Percentiles rank a stretch among this genome's conserved stretches.
Evolutionary conservation across 2,329 filamentous ascomycete genomes (phyloP).

Genomic region (Diaporthe capsici): DNA sequence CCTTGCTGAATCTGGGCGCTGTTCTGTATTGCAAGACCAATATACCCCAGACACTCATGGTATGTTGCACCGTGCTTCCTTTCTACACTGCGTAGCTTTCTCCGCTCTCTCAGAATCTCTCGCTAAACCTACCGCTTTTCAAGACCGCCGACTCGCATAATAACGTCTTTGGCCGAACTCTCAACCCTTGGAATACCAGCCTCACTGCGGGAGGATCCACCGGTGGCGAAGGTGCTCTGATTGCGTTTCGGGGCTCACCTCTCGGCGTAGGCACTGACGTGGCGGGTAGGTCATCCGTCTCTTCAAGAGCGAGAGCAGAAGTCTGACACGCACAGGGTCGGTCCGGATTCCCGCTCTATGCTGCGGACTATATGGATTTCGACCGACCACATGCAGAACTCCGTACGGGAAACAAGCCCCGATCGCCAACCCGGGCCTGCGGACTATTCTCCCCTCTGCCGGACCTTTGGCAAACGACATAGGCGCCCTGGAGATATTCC

Average conservation of each 20-base stretch:
- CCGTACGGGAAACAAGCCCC: conserved; percentile 41
- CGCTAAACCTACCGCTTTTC: neutral
- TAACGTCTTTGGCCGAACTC: conserved; percentile 37
- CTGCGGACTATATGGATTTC: conserved; percentile 43
- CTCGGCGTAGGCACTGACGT: conserved; percentile 43
- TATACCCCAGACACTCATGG: conserved; percentile 43
- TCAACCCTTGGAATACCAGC: conserved; percentile 41
- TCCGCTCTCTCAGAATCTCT: neutral
- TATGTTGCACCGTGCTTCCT: neutral
- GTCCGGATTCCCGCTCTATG: conserved; percentile 43
- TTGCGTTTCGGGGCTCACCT: conserved; percentile 42
- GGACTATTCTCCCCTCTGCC: conserved; percentile 36
- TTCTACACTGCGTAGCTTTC: neutral
- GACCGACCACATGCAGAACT: conserved; percentile 37
- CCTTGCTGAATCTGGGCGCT: conserved; percentile 41
- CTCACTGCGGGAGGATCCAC: conserved; percentile 42
- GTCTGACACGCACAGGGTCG: conserved; percentile 38
- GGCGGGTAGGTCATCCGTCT: conserved; percentile 24
- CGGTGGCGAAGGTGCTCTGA: conserved; percentile 42
- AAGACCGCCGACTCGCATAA: conserved; percentile 42
- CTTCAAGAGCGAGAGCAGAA: too few species aligned
- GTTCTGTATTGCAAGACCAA: conserved; percentile 44
- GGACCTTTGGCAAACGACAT: conserved; percentile 42
- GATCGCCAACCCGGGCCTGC: conserved; percentile 37
- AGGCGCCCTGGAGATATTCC: conserved; percentile 36